Evolutionary conservation across 1,139 yeast genomes (phyloP), one percentile per base, ranked within the genome.

Genomic region (Hansenula sp.): DNA sequence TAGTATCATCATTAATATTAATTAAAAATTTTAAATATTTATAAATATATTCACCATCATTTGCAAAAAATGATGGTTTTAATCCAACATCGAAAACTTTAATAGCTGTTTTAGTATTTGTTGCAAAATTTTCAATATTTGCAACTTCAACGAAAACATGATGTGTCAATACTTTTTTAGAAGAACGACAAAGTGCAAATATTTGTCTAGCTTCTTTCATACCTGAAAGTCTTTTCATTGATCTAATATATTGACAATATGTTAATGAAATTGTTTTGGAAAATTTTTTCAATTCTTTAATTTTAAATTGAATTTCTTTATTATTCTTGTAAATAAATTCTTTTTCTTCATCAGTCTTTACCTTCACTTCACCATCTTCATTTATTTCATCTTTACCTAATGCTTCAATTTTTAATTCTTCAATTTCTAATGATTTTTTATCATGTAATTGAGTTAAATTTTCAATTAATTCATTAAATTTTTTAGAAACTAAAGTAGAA

Each of bases 91-190:
- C 95, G 60, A 88, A 83, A 30, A 90, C 82, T 56, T 82, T 82
- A 40, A 76, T 68, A 0, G 97, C 92, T 32, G 45, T 37, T 11
- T 41, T 36, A 11, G 85, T 79, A 40, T 79, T 82, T 38, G 74
- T 69, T 47, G 83, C 76, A 53, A 80, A 81, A 53, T 78, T 81
- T 58, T 92, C 98, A 69, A 90, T 71, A 57, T 79, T 70, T 0
- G 97, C 95, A 52, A 87, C 83, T 40, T 87, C 94, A 22, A 82
- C 81, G 60, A 75, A 92, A 26, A 92, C 74, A 50, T 86, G 88
- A 65, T 79, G 79, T 0, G 95, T 83, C 35, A 85, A 64, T 11
- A 67, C 62, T 25, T 50, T 48, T 39, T 69, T 68, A 49, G 73
- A 71, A 51, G 75, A 73, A 30, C 71, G 66, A 38, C 80, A 79